Evolutionary conservation across 305 asterid species (phyloP), one percentile per base, ranked within the genome.

Genomic region (Euphrasia arctica): DNA sequence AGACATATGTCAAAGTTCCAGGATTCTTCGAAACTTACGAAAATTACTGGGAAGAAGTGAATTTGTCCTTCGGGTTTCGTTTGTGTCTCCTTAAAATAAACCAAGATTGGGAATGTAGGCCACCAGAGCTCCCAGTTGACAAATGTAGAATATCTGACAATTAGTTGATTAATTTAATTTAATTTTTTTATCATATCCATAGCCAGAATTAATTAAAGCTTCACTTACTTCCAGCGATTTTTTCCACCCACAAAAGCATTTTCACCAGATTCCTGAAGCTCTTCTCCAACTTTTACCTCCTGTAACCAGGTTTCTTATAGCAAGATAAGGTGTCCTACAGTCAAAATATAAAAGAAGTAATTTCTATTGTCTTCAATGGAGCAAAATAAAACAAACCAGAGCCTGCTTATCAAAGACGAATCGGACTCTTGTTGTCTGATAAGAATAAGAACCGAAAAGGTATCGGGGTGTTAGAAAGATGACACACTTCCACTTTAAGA

Each of bases 101-200:
- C 97, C 73, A 90, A 79, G 79, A 93, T 77, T 10, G 98, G 97
- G 72, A 93, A 93, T 11, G 70, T 62, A 63, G 98, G 97, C 98
- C 98, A 93, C 97, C 97, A 93, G 39, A 93, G 89, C 78, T 90
- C 98, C 97, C 98, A 93, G 73, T 93, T 93, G 62, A 93, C 82
- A 67, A 90, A 93, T 52, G 94, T 78, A 18, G 96, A 90, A 60
- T 87, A 93, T 70, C 97, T 92, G 83, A 62, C 5, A 55, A 48
- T 59, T 62, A 28, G 28, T 63, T n/a, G 6, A 65, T 25, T 50
- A 6, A 5, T 42, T 31, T 2, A 31, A 2, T 31, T 31, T 31
- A 31, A 18, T 18, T 4, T 2, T 2, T 31, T 31, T 31, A 7
- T 45, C 13, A 45, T 9, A 9, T 12, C 4, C 50, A 9, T 7